Percentiles rank a stretch among this genome's conserved stretches.
Evolutionary conservation across 352 stramenopile species (phyloP).

Genomic region (Thalassiosira hispida): DNA sequence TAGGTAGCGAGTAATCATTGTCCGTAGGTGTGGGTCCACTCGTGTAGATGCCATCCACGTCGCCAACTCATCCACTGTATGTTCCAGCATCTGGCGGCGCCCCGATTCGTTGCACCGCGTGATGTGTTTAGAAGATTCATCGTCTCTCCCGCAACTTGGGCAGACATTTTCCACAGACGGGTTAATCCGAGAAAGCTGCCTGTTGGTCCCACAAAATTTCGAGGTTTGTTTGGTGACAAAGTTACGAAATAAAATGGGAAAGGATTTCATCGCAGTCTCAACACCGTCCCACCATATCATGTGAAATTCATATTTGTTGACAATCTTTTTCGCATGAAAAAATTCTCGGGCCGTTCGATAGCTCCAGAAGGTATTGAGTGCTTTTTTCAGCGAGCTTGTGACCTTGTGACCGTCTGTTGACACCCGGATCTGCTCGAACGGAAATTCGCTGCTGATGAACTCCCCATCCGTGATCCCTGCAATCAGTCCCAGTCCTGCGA

Average conservation of each 20-base stretch:
- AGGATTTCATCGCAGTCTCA: conserved; percentile 1
- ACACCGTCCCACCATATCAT: conserved; percentile 31
- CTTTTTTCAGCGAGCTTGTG: conserved; percentile 9
- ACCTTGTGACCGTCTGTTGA: neutral
- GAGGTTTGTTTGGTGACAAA: conserved; percentile 35
- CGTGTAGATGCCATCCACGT: conserved; percentile 7
- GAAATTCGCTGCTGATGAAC: conserved; percentile 20
- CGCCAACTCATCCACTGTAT: conserved; percentile 4
- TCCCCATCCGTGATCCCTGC: neutral
- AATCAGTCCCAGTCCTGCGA: conserved; percentile 17
- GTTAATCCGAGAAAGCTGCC: conserved; percentile 23
- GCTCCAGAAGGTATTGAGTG: conserved; percentile 27
- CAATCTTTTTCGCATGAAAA: conserved; percentile 19
- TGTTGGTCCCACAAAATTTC: conserved; percentile 36
- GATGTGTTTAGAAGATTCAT: conserved; percentile 41
- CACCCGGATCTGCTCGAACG: conserved; percentile 23
- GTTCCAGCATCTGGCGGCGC: conserved; percentile 4
- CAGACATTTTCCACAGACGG: conserved; percentile 13
- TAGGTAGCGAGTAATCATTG: neutral
- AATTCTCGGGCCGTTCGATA: conserved; percentile 7
- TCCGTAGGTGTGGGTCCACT: neutral
- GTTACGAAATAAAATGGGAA: conserved; percentile 14
- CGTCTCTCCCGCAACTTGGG: conserved; percentile 22
- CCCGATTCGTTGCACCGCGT: conserved; percentile 29
- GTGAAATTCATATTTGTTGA: conserved; percentile 20